Evolutionary conservation across 2,329 filamentous ascomycete genomes (phyloP).

Genomic region (Trichoderma polysporum): DNA sequence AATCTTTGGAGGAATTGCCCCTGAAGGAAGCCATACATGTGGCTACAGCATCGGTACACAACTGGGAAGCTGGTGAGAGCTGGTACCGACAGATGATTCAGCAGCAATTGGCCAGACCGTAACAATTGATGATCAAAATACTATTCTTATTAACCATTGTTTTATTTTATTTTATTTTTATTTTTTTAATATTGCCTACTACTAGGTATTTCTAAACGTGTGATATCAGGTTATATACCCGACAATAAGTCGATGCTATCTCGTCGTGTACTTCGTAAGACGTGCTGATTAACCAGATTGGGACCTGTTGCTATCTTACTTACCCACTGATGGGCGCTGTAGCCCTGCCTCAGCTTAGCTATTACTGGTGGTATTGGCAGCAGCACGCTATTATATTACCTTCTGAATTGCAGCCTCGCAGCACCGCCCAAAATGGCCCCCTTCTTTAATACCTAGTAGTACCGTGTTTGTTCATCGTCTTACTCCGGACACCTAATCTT

Average conservation of each 20-base stretch:
- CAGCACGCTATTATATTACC: background rate
- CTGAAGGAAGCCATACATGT: background rate
- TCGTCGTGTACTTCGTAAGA: too few species aligned
- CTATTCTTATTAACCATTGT: too few species aligned
- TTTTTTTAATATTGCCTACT: too few species aligned
- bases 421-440: constrained; percentile 7
- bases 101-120: too few species aligned
- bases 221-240: background rate
- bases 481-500: background rate
- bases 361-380: background rate
- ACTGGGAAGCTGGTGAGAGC: background rate
- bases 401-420: constrained; percentile 23
- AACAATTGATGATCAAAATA: too few species aligned
- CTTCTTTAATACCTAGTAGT: background rate
- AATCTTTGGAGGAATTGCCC: background rate
- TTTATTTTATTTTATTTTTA: too few species aligned
- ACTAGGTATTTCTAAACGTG: background rate
- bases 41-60: background rate
- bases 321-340: background rate
- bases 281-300: background rate
- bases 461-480: background rate
- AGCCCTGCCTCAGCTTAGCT: background rate
- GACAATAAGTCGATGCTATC: background rate
- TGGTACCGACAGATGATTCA: too few species aligned
- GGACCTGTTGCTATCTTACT: too few species aligned